These are phyloP conservation scores for Vaccinium myrtillus DNA, from an alignment of 148 eudicot species.

Conservation along the genomic window DNA sequence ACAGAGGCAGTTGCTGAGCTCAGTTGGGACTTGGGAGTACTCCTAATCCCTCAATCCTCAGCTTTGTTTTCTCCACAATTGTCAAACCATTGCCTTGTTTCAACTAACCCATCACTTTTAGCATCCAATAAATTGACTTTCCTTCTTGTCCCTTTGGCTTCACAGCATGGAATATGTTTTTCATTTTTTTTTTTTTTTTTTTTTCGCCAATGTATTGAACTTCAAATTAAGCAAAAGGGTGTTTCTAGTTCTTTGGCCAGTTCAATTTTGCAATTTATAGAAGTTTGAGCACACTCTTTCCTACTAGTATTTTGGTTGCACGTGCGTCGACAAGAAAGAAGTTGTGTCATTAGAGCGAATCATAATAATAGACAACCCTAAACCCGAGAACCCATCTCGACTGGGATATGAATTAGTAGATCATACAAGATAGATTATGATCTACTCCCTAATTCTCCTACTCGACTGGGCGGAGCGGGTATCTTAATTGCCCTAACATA, in stretches of 20 bases:
- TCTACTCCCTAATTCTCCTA: background rate
- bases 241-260: background rate
- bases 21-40: slow-evolving; percentile 17
- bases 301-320: background rate
- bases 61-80: background rate
- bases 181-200: background rate
- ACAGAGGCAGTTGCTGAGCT: slow-evolving; percentile 33
- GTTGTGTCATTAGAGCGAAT: background rate
- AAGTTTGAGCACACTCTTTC: background rate
- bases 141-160: background rate
- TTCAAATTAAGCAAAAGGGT: background rate
- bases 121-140: slow-evolving; percentile 28
- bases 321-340: background rate
- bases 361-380: background rate
- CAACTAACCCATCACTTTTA: slow-evolving; percentile 35
- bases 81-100: slow-evolving; percentile 29
- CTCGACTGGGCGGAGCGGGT: too few species aligned
- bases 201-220: background rate
- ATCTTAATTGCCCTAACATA: too few species aligned
- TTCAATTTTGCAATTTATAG: background rate
- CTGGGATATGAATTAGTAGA: too few species aligned
- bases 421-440: background rate
- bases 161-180: background rate
- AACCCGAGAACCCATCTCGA: background rate
- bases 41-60: slow-evolving; percentile 22